A percentile compares a stretch with the other conserved stretches of the same genome.
Evolutionary conservation across 202 grass and related monocot species (phyloP).

Genomic region (Schoenoplectus triqueter): DNA sequence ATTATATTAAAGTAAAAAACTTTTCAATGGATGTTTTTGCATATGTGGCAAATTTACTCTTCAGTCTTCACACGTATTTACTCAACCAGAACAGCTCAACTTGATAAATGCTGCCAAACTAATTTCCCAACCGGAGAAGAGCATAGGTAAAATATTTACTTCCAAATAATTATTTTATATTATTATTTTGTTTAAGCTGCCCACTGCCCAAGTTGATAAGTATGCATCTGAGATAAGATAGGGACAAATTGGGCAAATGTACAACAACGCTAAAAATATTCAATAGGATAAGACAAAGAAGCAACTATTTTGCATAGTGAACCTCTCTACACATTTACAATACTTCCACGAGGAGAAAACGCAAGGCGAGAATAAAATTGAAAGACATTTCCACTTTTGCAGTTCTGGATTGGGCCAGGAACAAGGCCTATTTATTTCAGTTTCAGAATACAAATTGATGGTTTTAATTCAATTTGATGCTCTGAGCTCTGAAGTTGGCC

Average conservation of each 20-base stretch:
- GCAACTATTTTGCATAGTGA: conserved; percentile 11
- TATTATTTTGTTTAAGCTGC: not conserved
- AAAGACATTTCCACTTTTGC: not conserved
- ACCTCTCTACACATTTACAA: conserved; percentile 20
- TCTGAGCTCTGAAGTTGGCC: conserved; percentile 1
- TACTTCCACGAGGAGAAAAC: not conserved
- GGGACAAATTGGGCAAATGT: not conserved
- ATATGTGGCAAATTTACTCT: not conserved
- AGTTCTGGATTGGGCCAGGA: conserved; percentile 6
- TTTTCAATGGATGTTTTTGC: not conserved
- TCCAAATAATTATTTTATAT: not conserved
- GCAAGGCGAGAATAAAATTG: not conserved
- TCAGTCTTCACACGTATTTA: not conserved
- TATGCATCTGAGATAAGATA: conserved; percentile 3
- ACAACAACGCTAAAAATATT: not conserved
- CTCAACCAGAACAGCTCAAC: not conserved
- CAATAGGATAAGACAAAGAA: not conserved
- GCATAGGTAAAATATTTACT: not conserved
- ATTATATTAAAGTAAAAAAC: not conserved
- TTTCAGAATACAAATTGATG: not conserved
- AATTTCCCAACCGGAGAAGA: not conserved
- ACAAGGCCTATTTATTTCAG: not conserved
- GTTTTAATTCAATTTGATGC: not conserved
- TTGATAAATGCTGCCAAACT: not conserved
- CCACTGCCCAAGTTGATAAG: conserved; percentile 10